Conservation (phyloP, 257 asterid species). For the Schizonepeta tenuifolia region DNA sequence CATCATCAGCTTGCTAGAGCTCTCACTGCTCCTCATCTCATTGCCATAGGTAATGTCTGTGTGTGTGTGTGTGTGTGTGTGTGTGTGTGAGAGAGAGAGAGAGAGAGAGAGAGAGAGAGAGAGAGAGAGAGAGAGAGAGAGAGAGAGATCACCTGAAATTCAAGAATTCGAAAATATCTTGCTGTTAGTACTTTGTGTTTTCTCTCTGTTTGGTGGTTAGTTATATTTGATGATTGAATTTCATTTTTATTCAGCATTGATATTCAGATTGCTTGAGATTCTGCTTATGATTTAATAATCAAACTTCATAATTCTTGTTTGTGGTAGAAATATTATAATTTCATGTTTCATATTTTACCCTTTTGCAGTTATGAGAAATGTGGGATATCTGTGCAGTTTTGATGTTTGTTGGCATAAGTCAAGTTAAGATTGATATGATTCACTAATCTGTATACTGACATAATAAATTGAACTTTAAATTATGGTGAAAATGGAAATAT, state of each 20-base stretch:
- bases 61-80: too few species aligned
- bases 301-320: neutral
- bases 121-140: neutral
- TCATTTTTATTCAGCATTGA: conserved; percentile 4
- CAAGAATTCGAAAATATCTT: neutral
- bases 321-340: neutral
- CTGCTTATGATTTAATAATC: neutral
- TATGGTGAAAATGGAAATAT: conserved; percentile 1
- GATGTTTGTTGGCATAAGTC: conserved; percentile 12
- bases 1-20: conserved; percentile 66
- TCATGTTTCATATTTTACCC: neutral
- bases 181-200: neutral
- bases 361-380: conserved; percentile 9
- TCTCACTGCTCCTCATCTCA: conserved; percentile 72
- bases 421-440: conserved; percentile 1
- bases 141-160: neutral
- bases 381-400: neutral
- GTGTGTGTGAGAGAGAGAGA: neutral
- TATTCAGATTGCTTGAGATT: neutral
- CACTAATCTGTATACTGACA: neutral
- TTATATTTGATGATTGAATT: neutral
- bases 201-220: neutral
- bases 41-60: conserved; percentile 61
- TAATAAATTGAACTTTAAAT: neutral
- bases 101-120: neutral